Base-by-base conservation (phyloP, 148 eudicot genomes). In the Rheum nobile region DNA sequence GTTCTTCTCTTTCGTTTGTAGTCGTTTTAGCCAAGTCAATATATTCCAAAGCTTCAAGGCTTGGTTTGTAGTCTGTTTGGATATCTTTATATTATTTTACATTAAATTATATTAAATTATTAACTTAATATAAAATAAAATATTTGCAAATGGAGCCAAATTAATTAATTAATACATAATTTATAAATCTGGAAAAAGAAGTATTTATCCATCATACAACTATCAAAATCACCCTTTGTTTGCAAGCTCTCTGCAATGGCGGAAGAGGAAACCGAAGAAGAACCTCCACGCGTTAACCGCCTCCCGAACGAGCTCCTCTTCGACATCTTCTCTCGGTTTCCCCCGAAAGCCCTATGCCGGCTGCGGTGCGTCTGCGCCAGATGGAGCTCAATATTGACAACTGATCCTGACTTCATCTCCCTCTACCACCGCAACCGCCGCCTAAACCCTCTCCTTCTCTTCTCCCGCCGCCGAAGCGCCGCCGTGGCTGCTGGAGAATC, bases 301-400 rank as follows among this genome's bases (percentile, higher is more conserved):
- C 75, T 83, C 55, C 85, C 83, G 28, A 77, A 78, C 76, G 85
- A 83, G 14, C 75, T 83, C 46, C 72, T 72, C 47, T 80, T 80
- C 76, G 83, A 83, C 79, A 80, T 83, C 13, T 80, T 83, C 65
- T 75, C 83, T 8, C 77, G 77, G 16, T 47, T 83, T 34, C 80
- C 83, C 42, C 8, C 77, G 11, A 80, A 80, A 75, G 12, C 65
- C 54, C 83, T 83, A 10, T 80, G 52, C 32, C 71, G 73, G 54
- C 8, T 80, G 17, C 35, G 75, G 0, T 44, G 74, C 78, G 83
- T 83, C 22, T 80, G 80, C 29, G 71, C 54, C n/a, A 79, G 63
- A 75, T 80, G 80, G 79, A 65, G 55, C 16, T 47, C 39, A 69
- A 21, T 59, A 1, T 67, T 83, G 0, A 21, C 67, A 24, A 28